Conservation (phyloP, 306 rosid species). For the Vigna angularis region DNA sequence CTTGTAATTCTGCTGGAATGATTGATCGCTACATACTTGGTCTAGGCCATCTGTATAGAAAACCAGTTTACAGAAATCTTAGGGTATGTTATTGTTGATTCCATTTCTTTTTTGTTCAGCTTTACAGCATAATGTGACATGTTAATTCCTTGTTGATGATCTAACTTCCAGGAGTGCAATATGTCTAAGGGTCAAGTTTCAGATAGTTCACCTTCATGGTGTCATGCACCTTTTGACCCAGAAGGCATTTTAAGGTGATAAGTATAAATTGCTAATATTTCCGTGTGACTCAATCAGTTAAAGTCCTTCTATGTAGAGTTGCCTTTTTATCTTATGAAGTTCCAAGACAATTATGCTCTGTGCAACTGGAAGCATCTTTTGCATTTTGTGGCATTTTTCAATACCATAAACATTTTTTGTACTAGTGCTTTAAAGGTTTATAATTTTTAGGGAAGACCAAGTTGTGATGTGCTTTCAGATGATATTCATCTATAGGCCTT, state of each 20-base stretch:
- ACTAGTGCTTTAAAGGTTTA: neutral
- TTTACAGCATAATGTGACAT: conserved; percentile 23
- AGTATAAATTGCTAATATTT: conserved; percentile 39
- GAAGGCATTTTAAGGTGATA: conserved; percentile 92
- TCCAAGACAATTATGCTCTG: neutral
- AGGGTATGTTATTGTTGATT: conserved; percentile 60
- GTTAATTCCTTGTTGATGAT: conserved; percentile 44
- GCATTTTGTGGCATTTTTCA: neutral
- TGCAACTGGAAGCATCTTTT: conserved; percentile 17
- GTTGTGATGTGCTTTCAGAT: conserved; percentile 5
- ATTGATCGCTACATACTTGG: conserved; percentile 87
- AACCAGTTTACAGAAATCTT: conserved; percentile 85
- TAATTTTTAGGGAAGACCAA: conserved; percentile 4
- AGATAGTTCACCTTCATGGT: conserved; percentile 84
- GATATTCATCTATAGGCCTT: conserved; percentile 14
- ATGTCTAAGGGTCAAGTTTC: conserved; percentile 64
- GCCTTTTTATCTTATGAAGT: conserved; percentile 25
- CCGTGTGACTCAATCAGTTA: conserved; percentile 1
- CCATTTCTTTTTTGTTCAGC: conserved; percentile 31
- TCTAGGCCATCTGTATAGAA: conserved; percentile 71
- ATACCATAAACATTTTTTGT: neutral
- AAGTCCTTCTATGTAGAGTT: conserved; percentile 22
- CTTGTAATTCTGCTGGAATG: conserved; percentile 92
- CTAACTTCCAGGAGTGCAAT: conserved; percentile 78
- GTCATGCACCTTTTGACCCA: conserved; percentile 92